Base-by-base conservation (phyloP, 805 yeast species). In the Clavispora carvajalis region DNA sequence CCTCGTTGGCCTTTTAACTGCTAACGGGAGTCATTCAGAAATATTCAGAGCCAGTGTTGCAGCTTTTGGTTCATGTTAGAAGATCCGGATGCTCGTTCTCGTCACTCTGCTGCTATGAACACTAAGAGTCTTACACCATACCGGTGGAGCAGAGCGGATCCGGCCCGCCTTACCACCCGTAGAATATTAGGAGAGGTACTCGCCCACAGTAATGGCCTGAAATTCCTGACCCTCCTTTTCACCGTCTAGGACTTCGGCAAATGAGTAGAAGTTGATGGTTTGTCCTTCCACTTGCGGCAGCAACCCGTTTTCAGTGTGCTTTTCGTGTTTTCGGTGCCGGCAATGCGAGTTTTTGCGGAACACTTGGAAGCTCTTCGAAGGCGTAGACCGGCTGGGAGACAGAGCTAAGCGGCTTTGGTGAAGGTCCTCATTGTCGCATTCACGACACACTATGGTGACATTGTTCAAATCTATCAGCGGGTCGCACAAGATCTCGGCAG, bases 231-330 rank as follows among this genome's bases (percentile, higher is more conserved):
- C 37, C 18, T 45, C 43, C 16, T 40, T 43, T 37, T 59, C 63
- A 31, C 56, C 50, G 25, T 49, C 48, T 10, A 58, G 38, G 47
- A 60, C 54, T 23, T 61, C 66, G 2, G 63, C 65, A 46, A 52
- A 61, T n/a, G 62, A 58, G 43, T 58, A 61, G 36, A 53, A 61
- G 24, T 60, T 59, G 26, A 61, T 55, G 7, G 62, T 56, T n/a
- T 49, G 29, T 17, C 40, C 45, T 29, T 34, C 33, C 33, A 13
- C 23, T 24, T 22, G 34, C 28, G 22, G 22, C 17, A 35, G 35
- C 13, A 13, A 16, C 11, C 34, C 38, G 22, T 11, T 16, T 17
- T 33, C 38, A 6, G 38, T 36, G 19, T 31, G 24, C n/a, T 45
- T 45, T 5, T 28, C 31, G 19, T 28, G 31, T 10, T 28, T 28